Conservation (phyloP, 2,329 filamentous ascomycete species). For the Curvularia verruculosa region DNA sequence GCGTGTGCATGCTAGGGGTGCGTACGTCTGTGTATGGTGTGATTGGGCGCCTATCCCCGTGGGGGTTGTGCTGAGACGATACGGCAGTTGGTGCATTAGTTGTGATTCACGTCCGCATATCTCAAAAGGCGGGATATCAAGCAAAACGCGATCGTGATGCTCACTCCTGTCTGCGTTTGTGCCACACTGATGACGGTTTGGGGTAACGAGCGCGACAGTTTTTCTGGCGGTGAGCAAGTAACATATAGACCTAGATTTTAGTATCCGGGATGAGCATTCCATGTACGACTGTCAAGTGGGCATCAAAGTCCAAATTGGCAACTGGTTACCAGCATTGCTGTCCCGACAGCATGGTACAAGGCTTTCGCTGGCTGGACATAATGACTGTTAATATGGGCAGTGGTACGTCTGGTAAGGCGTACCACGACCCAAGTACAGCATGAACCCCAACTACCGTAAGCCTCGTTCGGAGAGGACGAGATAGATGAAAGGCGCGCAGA, state of each 20-base stretch:
- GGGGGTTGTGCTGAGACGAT: conserved; percentile 16
- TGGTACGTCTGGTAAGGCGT: conserved; percentile 30
- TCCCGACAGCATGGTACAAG: conserved; percentile 18
- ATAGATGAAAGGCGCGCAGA: conserved; percentile 29
- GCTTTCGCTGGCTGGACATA: conserved; percentile 1
- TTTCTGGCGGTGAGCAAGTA: conserved; percentile 17
- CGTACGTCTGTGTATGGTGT: conserved; percentile 5
- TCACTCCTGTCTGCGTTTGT: conserved; percentile 2
- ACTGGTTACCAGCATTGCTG: conserved; percentile 17
- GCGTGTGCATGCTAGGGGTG: background rate
- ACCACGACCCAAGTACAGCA: conserved; percentile 27
- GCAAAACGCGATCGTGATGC: background rate
- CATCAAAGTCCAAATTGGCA: conserved; percentile 15
- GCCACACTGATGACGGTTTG: background rate
- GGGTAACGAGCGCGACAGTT: conserved; percentile 4
- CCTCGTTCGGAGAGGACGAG: conserved; percentile 18
- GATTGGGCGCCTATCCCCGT: conserved; percentile 8
- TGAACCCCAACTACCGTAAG: conserved; percentile 22
- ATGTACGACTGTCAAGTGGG: conserved; percentile 16
- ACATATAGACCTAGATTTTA: conserved; percentile 4
- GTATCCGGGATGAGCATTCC: conserved; percentile 7
- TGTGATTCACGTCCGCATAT: background rate
- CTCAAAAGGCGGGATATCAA: background rate
- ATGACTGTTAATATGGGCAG: conserved; percentile 20
- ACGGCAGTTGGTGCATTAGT: conserved; percentile 12